Percentiles rank a stretch among this genome's conserved stretches.
Evolutionary conservation across 163 green algal species (phyloP).

Genomic region (Coccomyxa subellipsoidea): DNA sequence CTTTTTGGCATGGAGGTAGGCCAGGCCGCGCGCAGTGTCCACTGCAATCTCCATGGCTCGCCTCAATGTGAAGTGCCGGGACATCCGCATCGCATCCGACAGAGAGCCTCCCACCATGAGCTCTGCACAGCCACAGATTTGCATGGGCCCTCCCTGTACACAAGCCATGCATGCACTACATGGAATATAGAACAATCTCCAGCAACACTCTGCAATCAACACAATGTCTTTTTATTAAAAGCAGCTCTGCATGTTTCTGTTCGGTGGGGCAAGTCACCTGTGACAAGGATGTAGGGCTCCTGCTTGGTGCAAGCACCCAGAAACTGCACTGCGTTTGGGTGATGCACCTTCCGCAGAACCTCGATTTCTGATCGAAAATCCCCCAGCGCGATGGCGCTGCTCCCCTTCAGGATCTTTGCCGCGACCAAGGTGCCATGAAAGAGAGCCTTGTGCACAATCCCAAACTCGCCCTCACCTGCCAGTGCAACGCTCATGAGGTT

Average conservation of each 20-base stretch:
- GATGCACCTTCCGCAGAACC: conserved; percentile 67
- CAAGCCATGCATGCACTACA: no score
- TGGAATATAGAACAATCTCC: no score
- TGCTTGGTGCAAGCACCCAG: conserved; percentile 85
- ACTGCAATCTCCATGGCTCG: conserved; percentile 81
- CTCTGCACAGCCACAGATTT: conserved; percentile 40
- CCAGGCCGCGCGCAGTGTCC: conserved; percentile 82
- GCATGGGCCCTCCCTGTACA: not conserved
- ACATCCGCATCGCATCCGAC: conserved; percentile 66
- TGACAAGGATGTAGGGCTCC: conserved; percentile 88
- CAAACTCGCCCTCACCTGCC: conserved; percentile 88
- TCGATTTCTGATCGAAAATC: conserved; percentile 90
- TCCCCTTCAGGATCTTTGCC: conserved; percentile 84
- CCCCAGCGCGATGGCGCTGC: conserved; percentile 73
- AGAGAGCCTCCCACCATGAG: conserved; percentile 86
- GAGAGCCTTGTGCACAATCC: conserved; percentile 80
- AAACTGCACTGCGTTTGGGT: conserved; percentile 81
- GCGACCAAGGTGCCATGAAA: conserved; percentile 75
- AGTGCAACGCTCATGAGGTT: no score
- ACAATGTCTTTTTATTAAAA: not conserved
- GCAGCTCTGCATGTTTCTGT: no score
- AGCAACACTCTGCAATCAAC: not conserved
- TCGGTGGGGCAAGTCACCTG: no score
- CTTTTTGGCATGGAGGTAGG: conserved; percentile 84
- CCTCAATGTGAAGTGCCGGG: conserved; percentile 57